Percentiles rank a stretch among this genome's conserved stretches.
Conservation (phyloP, 768 basidiomycete species). For the Crassisporium funariophilum region DNA sequence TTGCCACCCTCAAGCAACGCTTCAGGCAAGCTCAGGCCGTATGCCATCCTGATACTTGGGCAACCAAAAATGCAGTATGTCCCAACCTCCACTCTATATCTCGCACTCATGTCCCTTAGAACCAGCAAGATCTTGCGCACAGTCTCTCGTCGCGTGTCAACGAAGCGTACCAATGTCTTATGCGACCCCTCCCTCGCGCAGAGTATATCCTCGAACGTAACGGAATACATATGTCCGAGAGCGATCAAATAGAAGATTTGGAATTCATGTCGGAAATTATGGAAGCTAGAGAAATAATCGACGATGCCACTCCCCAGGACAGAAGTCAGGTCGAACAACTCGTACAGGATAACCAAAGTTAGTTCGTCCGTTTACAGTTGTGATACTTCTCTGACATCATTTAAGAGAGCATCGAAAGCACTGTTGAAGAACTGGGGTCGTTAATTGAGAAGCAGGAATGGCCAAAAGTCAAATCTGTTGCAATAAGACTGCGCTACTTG, state of each 20-base stretch:
- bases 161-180: constrained; percentile 76
- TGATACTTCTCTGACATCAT: neutral
- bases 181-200: constrained; percentile 72
- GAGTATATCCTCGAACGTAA: constrained; percentile 79
- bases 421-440: constrained; percentile 46
- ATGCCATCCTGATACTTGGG: constrained; percentile 89
- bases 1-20: constrained; percentile 55
- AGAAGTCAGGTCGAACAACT: constrained; percentile 52
- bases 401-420: constrained; percentile 54
- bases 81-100: constrained; percentile 3
- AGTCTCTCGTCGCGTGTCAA: constrained; percentile 77
- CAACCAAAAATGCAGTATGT: constrained; percentile 62
- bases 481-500: constrained; percentile 76
- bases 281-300: constrained; percentile 76
- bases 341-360: constrained; percentile 55
- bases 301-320: constrained; percentile 50
- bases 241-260: constrained; percentile 71
- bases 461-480: constrained; percentile 53
- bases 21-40: constrained; percentile 74
- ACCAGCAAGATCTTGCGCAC: constrained; percentile 60
- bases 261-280: constrained; percentile 77
- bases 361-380: constrained; percentile 15
- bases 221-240: constrained; percentile 60
- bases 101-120: constrained; percentile 40
- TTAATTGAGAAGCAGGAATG: constrained; percentile 59